A percentile compares a stretch with the other conserved stretches of the same genome.
Conservation (phyloP, 176 grass and related monocot genomes). For the Oryza meridionalis region DNA sequence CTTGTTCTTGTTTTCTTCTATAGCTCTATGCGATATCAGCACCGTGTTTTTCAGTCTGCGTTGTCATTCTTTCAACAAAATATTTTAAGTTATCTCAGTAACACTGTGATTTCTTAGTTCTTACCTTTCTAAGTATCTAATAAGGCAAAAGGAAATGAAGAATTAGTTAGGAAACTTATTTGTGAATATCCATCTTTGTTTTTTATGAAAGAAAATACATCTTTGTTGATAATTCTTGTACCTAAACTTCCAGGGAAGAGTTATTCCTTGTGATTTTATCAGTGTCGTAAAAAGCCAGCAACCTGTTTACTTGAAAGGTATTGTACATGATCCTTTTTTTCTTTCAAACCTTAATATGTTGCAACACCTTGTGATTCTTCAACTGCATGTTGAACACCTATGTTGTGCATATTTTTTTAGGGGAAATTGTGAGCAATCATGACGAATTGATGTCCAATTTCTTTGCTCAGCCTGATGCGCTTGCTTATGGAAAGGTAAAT, state of each 20-base stretch:
- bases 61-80: not conserved
- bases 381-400: conserved; percentile 37
- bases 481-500: conserved; percentile 96
- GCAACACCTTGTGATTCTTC: conserved; percentile 18
- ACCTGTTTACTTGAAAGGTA: conserved; percentile 84
- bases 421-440: conserved; percentile 94
- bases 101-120: not conserved
- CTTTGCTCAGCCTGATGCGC: conserved; percentile 98
- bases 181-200: conserved; percentile 24
- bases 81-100: not conserved
- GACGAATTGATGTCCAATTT: conserved; percentile 99
- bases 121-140: not conserved
- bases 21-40: conserved; percentile 18
- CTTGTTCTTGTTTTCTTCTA: conserved; percentile 23
- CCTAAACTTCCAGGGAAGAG: conserved; percentile 74
- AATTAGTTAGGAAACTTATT: not conserved
- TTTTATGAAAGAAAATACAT: not conserved
- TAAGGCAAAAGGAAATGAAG: conserved; percentile 3
- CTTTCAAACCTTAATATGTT: not conserved
- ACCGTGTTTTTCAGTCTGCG: not conserved
- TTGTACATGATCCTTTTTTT: conserved; percentile 21
- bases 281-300: conserved; percentile 86
- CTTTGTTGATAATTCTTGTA: conserved; percentile 23
- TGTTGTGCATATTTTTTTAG: conserved; percentile 47
- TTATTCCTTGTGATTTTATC: conserved; percentile 98